Percentiles rank a stretch among this genome's conserved stretches.
These are phyloP conservation scores for Xylaria multiplex DNA, from an alignment of 2,329 filamentous ascomycete species.

Conservation along the genomic window DNA sequence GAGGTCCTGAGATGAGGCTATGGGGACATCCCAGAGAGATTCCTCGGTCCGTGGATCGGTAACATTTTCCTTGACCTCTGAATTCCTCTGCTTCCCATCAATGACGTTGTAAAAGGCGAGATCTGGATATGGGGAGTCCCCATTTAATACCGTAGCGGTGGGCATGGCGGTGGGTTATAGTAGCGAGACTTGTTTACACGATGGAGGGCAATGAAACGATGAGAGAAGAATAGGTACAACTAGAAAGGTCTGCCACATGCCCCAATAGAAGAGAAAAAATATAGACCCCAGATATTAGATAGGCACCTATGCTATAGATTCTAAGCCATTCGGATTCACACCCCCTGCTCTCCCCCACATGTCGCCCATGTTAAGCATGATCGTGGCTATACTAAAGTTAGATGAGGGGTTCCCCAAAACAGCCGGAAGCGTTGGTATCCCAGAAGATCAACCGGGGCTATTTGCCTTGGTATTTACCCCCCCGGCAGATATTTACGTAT, in stretches of 20 bases:
- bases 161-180: conserved; percentile 28
- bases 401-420: conserved; percentile 31
- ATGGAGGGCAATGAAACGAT: conserved; percentile 9
- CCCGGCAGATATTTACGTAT: conserved; percentile 23
- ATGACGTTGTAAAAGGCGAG: conserved; percentile 57
- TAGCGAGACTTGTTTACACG: conserved; percentile 10
- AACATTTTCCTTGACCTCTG: conserved; percentile 50
- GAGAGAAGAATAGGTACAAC: conserved; percentile 21
- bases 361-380: conserved; percentile 7
- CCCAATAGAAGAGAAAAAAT: background rate
- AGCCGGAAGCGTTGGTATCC: conserved; percentile 21
- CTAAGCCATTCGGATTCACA: background rate
- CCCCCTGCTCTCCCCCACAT: conserved; percentile 21
- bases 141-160: conserved; percentile 30
- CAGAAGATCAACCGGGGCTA: conserved; percentile 21
- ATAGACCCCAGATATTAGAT: background rate
- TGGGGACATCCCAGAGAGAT: conserved; percentile 57
- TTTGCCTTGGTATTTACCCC: conserved; percentile 1
- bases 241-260: conserved; percentile 2
- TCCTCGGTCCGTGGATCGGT: conserved; percentile 59
- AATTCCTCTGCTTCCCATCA: conserved; percentile 53
- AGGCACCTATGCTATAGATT: no score
- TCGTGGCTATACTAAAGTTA: background rate
- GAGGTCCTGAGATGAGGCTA: conserved; percentile 55
- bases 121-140: conserved; percentile 25